These are phyloP conservation scores for Gastrodia elata DNA, from an alignment of 106 monocot species.

Conservation along the genomic window DNA sequence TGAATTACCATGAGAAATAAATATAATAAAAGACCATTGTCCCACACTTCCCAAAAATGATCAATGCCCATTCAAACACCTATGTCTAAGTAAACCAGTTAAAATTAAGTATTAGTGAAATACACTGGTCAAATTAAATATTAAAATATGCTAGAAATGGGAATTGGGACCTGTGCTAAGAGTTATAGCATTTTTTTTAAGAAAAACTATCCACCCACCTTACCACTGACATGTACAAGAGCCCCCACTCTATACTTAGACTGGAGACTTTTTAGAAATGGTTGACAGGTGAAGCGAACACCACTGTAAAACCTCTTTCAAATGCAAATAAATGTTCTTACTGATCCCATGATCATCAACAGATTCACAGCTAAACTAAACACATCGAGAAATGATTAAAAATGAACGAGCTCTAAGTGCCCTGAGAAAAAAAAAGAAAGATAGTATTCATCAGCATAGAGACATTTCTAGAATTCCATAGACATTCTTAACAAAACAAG, in stretches of 20 bases:
- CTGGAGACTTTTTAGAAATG: constrained; percentile 59
- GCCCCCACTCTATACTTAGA: constrained; percentile 79
- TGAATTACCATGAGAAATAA: not conserved
- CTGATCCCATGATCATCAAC: constrained; percentile 8
- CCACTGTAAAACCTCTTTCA: constrained; percentile 86
- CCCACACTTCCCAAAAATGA: too few relatives aligned
- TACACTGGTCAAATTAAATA: too few relatives aligned
- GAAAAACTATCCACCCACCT: constrained; percentile 38
- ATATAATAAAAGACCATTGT: not conserved
- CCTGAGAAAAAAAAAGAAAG: constrained; percentile 29
- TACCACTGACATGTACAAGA: constrained; percentile 70
- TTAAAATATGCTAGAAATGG: too few relatives aligned
- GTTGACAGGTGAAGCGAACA: constrained; percentile 55
- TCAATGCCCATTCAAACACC: too few relatives aligned
- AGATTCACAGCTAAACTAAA: constrained; percentile 54
- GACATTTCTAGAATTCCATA: not conserved
- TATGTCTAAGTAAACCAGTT: too few relatives aligned
- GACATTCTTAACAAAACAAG: not conserved
- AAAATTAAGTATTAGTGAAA: too few relatives aligned
- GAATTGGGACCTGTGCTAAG: too few relatives aligned
- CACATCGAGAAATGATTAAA: constrained; percentile 64
- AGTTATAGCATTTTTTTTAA: too few relatives aligned
- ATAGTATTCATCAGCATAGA: not conserved
- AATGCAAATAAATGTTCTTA: constrained; percentile 60
- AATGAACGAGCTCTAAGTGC: constrained; percentile 53